phyloP scores from a whole-genome alignment of 2,329 filamentous ascomycete genomes.

The Cucurbitaria berberidis region DNA sequence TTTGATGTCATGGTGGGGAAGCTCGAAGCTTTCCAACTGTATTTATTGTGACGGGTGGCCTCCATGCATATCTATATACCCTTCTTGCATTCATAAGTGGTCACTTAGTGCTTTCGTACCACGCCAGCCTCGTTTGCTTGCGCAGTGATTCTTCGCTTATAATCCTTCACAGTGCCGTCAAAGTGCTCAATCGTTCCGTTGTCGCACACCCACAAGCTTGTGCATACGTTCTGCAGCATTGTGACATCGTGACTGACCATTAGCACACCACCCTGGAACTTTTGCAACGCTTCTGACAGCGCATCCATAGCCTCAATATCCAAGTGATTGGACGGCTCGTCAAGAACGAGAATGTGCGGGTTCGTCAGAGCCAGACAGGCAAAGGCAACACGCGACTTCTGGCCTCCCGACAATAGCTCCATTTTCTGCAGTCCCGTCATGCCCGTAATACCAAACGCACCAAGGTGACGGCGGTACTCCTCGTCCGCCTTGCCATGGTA shows the following conservation, averaged over 20 bases:
- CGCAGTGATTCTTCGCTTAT: constrained; percentile 94
- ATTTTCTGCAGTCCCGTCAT: constrained; percentile 98
- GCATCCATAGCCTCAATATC: constrained; percentile 99
- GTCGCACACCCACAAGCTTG: constrained; percentile 94
- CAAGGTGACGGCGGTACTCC: constrained; percentile 93
- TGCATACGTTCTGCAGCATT: constrained; percentile 96
- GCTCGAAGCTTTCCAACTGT: neutral
- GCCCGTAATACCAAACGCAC: constrained; percentile 84
- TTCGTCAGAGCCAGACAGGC: constrained; percentile 93
- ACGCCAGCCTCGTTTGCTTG: constrained; percentile 90
- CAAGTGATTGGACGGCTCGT: constrained; percentile 97
- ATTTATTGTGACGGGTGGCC: neutral
- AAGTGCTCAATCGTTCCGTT: constrained; percentile 95
- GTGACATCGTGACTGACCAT: constrained; percentile 99
- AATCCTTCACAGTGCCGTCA: constrained; percentile 89
- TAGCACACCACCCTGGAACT: constrained; percentile 92
- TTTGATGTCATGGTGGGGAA: neutral
- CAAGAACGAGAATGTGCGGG: constrained; percentile 95
- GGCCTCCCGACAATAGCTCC: constrained; percentile 90
- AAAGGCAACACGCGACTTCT: constrained; percentile 98
- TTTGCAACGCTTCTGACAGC: constrained; percentile 78
- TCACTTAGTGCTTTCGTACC: constrained; percentile 62
- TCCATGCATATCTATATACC: neutral
- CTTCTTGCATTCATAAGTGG: neutral
- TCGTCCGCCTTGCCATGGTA: constrained; percentile 93